Evolutionary conservation across 805 yeast genomes (phyloP).

Genomic region (Lipomyces spencermartinsiae): DNA sequence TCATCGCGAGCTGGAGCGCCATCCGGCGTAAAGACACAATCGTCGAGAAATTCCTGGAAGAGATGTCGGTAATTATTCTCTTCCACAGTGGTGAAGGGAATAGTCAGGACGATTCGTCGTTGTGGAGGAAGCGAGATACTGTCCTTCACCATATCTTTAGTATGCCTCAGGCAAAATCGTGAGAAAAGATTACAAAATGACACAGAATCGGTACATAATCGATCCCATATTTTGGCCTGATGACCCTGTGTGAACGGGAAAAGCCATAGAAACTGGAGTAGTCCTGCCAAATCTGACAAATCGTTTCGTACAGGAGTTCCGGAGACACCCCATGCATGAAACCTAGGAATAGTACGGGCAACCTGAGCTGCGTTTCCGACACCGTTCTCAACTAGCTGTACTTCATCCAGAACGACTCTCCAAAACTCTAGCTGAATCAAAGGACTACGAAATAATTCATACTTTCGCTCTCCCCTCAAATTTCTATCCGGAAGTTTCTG

Average conservation of each 20-base stretch:
- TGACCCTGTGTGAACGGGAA: conserved; percentile 62
- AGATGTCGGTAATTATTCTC: conserved; percentile 77
- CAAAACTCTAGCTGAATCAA: conserved; percentile 82
- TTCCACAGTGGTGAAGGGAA: conserved; percentile 83
- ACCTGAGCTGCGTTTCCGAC: conserved; percentile 79
- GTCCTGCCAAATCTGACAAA: conserved; percentile 70
- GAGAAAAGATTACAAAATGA: conserved; percentile 63
- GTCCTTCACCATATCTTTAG: conserved; percentile 78
- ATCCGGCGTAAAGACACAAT: conserved; percentile 53
- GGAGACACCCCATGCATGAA: conserved; percentile 96
- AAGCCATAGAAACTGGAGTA: conserved; percentile 68
- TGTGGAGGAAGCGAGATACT: conserved; percentile 85
- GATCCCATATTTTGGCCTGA: conserved; percentile 53
- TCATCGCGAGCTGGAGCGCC: conserved; percentile 31
- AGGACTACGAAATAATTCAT: conserved; percentile 59
- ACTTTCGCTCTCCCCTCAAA: conserved; percentile 39
- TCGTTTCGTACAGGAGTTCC: conserved; percentile 87
- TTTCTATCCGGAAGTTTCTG: conserved; percentile 64
- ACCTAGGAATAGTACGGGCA: conserved; percentile 77
- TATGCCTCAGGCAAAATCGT: conserved; percentile 71
- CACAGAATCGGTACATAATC: conserved; percentile 45
- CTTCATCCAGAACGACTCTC: conserved; percentile 92
- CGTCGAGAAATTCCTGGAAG: conserved; percentile 61
- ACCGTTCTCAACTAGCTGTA: conserved; percentile 84
- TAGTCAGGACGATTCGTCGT: conserved; percentile 66